Evolutionary conservation across 2,329 filamentous ascomycete species (phyloP).

Genomic region (Colletotrichum karsti): DNA sequence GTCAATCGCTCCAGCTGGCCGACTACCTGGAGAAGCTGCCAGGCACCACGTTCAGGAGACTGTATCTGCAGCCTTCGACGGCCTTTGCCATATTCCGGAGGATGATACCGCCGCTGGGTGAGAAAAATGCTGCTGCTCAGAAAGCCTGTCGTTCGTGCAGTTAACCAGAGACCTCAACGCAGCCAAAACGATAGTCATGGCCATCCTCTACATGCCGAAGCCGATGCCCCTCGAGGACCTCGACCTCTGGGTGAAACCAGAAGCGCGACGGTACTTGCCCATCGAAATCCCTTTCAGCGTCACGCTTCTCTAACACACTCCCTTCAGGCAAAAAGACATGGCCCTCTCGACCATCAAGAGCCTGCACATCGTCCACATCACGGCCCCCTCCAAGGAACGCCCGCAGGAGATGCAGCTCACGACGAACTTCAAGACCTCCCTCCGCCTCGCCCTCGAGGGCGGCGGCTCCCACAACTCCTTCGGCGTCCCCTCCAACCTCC

Average conservation of each 20-base stretch:
- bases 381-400: conserved; percentile 66
- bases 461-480: conserved; percentile 89
- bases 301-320: background rate
- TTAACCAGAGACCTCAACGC: conserved; percentile 13
- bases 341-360: conserved; percentile 82
- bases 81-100: conserved; percentile 95
- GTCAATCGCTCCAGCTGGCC: conserved; percentile 69
- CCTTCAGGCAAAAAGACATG: conserved; percentile 77
- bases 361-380: conserved; percentile 85
- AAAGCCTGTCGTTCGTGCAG: too few relatives aligned
- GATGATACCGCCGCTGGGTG: conserved; percentile 93
- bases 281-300: background rate
- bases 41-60: conserved; percentile 86
- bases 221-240: conserved; percentile 84
- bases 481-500: conserved; percentile 79
- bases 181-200: conserved; percentile 97
- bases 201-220: conserved; percentile 87
- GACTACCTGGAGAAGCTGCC: conserved; percentile 94
- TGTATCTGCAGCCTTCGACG: conserved; percentile 96
- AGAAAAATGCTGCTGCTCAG: conserved; percentile 34
- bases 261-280: conserved; percentile 49
- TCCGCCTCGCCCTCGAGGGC: conserved; percentile 88
- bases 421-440: conserved; percentile 81
- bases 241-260: conserved; percentile 84
- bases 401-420: conserved; percentile 80